Conservation (phyloP, 1,284 basidiomycete genomes). For the Taiwanofungus camphoratus region DNA sequence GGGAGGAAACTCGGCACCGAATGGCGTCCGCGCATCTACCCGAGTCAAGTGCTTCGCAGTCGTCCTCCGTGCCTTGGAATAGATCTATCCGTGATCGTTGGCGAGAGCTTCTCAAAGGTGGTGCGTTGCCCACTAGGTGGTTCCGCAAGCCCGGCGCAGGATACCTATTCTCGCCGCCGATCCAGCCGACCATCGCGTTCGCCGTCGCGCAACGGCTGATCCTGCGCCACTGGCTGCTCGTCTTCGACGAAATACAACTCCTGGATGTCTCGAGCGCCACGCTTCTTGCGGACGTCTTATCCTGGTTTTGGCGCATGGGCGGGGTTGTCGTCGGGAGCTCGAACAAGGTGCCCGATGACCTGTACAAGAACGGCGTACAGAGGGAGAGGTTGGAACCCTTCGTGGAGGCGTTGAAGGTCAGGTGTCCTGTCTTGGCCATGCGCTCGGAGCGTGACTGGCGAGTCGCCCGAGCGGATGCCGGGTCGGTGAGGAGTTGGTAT, state of each 20-base stretch:
- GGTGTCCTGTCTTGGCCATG: slow-evolving; percentile 58
- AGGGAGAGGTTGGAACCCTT: slow-evolving; percentile 59
- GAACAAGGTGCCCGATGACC: slow-evolving; percentile 62
- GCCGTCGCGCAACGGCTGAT: slow-evolving; percentile 45
- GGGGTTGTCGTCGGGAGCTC: slow-evolving; percentile 54
- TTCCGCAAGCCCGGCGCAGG: slow-evolving; percentile 18
- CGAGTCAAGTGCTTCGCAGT: slow-evolving; percentile 11
- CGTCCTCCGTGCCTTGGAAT: slow-evolving; percentile 29
- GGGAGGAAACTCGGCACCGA: slow-evolving; percentile 47
- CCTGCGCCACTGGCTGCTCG: slow-evolving; percentile 48
- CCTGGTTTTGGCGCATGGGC: slow-evolving; percentile 74
- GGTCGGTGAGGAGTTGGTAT: slow-evolving; percentile 31
- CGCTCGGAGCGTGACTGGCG: slow-evolving; percentile 42
- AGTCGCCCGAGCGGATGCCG: slow-evolving; percentile 17
- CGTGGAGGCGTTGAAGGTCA: slow-evolving; percentile 53
- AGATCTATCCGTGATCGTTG: slow-evolving; percentile 33
- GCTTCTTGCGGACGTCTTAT: slow-evolving; percentile 63
- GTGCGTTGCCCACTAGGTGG: slow-evolving; percentile 38
- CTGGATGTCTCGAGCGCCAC: slow-evolving; percentile 66
- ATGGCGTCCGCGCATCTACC: slow-evolving; percentile 22
- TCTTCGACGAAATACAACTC: slow-evolving; percentile 70
- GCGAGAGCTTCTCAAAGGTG: slow-evolving; percentile 27
- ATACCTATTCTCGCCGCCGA: slow-evolving; percentile 6
- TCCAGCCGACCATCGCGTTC: slow-evolving; percentile 34
- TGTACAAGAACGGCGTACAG: slow-evolving; percentile 69